These are phyloP conservation scores for Exidia glandulosa DNA, from an alignment of 768 basidiomycete genomes.

Conservation along the genomic window DNA sequence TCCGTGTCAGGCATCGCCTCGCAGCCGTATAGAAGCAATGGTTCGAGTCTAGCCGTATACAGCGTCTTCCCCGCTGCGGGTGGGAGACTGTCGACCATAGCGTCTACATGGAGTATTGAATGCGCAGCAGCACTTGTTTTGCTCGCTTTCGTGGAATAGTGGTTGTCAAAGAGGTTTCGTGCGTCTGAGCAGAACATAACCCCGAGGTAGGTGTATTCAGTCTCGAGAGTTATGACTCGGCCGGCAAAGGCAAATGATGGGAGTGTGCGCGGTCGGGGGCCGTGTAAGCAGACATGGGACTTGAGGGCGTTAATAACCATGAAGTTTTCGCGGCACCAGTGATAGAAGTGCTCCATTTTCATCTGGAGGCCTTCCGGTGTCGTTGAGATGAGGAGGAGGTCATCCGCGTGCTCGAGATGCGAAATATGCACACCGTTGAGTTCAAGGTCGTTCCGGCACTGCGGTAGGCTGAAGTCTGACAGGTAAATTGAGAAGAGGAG, in stretches of 20 bases:
- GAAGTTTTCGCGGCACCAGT: slow-evolving; percentile 17
- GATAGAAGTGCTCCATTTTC: slow-evolving; percentile 8
- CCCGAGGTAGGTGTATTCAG: slow-evolving; percentile 3
- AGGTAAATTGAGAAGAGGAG: slow-evolving; percentile 18
- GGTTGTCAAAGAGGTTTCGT: slow-evolving; percentile 7
- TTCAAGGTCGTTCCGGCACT: slow-evolving; percentile 9
- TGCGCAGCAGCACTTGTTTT: slow-evolving; percentile 11
- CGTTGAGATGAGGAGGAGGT: slow-evolving; percentile 14
- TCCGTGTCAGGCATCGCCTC: slow-evolving; percentile 12
- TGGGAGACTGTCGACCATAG: slow-evolving; percentile 10
- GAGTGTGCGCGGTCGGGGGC: slow-evolving; percentile 1
- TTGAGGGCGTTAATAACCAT: slow-evolving; percentile 17
- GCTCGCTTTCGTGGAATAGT: slow-evolving; percentile 10
- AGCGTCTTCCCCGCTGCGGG: slow-evolving; percentile 10
- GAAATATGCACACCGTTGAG: slow-evolving; percentile 6
- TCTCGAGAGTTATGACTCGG: neutral
- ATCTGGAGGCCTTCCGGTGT: slow-evolving; percentile 10
- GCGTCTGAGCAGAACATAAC: slow-evolving; percentile 1
- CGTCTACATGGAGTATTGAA: slow-evolving; percentile 10
- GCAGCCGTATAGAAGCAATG: slow-evolving; percentile 15
- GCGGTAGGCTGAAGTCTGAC: slow-evolving; percentile 9
- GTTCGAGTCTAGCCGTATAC: slow-evolving; percentile 14
- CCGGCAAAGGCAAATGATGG: neutral
- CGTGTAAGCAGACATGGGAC: slow-evolving; percentile 13
- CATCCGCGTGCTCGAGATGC: slow-evolving; percentile 19